A percentile compares a stretch with the other conserved stretches of the same genome.
Evolutionary conservation across 345 rosid species (phyloP).

Genomic region (Boechera divaricarpa): DNA sequence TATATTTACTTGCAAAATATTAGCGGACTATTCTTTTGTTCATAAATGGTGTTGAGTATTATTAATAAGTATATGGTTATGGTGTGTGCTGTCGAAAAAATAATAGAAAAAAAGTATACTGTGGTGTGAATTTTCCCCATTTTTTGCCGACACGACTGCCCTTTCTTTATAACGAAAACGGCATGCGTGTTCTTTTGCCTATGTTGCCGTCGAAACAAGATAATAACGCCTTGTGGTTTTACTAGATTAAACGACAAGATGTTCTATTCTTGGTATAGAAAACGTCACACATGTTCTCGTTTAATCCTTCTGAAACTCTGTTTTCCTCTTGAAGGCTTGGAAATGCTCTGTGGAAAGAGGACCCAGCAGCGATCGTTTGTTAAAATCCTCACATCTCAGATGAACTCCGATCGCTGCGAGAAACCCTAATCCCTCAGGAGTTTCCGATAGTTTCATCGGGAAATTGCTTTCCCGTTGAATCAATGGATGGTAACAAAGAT

Average conservation of each 20-base stretch:
- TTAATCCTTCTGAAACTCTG: not conserved
- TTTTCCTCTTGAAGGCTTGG: not conserved
- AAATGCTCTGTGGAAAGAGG: constrained; percentile 13
- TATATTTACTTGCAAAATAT: too few relatives aligned
- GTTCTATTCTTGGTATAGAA: not conserved
- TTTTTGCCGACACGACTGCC: not conserved
- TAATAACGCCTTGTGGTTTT: too few relatives aligned
- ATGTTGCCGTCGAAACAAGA: too few relatives aligned
- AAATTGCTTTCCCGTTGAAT: not conserved
- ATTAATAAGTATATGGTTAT: too few relatives aligned
- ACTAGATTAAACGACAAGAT: not conserved
- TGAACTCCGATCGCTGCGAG: constrained; percentile 26
- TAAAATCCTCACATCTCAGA: constrained; percentile 29
- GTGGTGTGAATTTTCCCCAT: too few relatives aligned
- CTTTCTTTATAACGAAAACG: too few relatives aligned
- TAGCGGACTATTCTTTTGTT: too few relatives aligned
- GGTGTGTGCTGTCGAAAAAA: too few relatives aligned
- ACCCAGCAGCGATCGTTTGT: constrained; percentile 29
- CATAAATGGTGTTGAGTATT: too few relatives aligned
- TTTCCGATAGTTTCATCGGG: constrained; percentile 14
- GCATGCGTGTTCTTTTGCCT: not conserved
- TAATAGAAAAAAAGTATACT: too few relatives aligned
- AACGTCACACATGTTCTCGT: not conserved
- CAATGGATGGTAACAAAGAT: constrained; percentile 94
- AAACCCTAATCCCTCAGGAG: constrained; percentile 13